phyloP scores from a whole-genome alignment of 495 filamentous ascomycete genomes.

The Hypomontagnella monticulosa region DNA sequence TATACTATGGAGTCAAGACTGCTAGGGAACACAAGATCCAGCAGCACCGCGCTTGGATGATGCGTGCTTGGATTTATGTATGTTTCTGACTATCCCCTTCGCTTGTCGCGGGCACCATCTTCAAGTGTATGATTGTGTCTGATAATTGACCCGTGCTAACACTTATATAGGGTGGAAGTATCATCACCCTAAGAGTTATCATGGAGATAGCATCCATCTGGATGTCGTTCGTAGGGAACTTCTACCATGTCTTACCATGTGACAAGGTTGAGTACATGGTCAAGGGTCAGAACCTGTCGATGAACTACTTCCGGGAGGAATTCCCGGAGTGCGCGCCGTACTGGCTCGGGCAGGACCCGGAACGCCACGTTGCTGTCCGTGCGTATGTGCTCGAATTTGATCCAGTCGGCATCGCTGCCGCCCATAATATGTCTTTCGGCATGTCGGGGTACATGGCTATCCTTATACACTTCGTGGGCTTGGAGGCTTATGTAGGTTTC shows the following conservation, averaged over 20 bases:
- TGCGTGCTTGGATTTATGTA: constrained; percentile 59
- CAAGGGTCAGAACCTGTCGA: constrained; percentile 28
- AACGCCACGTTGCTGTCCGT: constrained; percentile 44
- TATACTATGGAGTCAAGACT: constrained; percentile 56
- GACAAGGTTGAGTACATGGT: constrained; percentile 53
- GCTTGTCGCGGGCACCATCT: background rate
- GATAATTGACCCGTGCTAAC: background rate
- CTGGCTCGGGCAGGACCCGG: constrained; percentile 37
- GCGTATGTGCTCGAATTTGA: constrained; percentile 42
- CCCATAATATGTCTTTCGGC: constrained; percentile 54
- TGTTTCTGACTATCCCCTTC: constrained; percentile 6
- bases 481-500: constrained; percentile 59
- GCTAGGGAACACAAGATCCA: constrained; percentile 64
- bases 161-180: constrained; percentile 48
- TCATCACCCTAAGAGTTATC: constrained; percentile 59
- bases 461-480: constrained; percentile 53
- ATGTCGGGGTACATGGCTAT: constrained; percentile 57
- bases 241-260: constrained; percentile 52
- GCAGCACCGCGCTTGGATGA: constrained; percentile 66
- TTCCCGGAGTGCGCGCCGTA: constrained; percentile 54
- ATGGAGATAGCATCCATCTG: constrained; percentile 49
- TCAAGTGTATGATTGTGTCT: background rate
- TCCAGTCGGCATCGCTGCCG: constrained; percentile 47
- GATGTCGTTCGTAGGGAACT: constrained; percentile 45
- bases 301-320: constrained; percentile 47